These are phyloP conservation scores for Malassezia furfur DNA, from an alignment of 1,284 basidiomycete species.

Conservation along the genomic window DNA sequence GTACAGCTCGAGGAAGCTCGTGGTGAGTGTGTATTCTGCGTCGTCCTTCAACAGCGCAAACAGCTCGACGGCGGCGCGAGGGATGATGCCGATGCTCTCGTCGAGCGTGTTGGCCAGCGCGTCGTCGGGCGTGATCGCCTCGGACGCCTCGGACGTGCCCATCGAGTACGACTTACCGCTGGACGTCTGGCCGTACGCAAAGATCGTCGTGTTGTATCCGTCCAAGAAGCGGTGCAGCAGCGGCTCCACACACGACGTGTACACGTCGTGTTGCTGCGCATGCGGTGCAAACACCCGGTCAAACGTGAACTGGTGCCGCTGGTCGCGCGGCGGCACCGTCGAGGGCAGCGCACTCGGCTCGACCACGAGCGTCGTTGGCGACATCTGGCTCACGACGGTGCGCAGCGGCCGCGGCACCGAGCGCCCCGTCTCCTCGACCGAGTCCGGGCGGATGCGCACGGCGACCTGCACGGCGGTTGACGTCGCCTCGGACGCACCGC, in stretches of 20 bases:
- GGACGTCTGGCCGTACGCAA: constrained; percentile 95
- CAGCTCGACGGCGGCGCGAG: constrained; percentile 82
- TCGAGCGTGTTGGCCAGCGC: constrained; percentile 24
- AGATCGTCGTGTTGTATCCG: constrained; percentile 92
- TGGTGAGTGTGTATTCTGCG: constrained; percentile 26
- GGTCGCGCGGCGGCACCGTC: constrained; percentile 50
- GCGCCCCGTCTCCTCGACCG: not conserved
- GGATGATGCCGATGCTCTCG: constrained; percentile 68
- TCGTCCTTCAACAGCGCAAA: constrained; percentile 60
- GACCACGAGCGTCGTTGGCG: not conserved
- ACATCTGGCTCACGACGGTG: constrained; percentile 5
- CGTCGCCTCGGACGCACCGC: not conserved
- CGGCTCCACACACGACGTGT: constrained; percentile 69
- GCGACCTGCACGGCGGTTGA: constrained; percentile 12
- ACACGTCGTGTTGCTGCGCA: constrained; percentile 74
- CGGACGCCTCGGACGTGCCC: constrained; percentile 51
- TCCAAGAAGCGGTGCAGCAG: constrained; percentile 83
- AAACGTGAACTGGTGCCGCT: constrained; percentile 72
- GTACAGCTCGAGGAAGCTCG: constrained; percentile 72
- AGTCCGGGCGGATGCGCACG: constrained; percentile 15
- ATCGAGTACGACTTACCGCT: constrained; percentile 96
- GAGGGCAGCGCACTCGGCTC: constrained; percentile 1
- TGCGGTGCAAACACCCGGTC: constrained; percentile 81
- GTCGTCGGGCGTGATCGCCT: constrained; percentile 26
- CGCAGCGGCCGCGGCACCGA: constrained; percentile 11